These are phyloP conservation scores for Fraxinus latifolia DNA, from an alignment of 305 asterid genomes.

Conservation along the genomic window DNA sequence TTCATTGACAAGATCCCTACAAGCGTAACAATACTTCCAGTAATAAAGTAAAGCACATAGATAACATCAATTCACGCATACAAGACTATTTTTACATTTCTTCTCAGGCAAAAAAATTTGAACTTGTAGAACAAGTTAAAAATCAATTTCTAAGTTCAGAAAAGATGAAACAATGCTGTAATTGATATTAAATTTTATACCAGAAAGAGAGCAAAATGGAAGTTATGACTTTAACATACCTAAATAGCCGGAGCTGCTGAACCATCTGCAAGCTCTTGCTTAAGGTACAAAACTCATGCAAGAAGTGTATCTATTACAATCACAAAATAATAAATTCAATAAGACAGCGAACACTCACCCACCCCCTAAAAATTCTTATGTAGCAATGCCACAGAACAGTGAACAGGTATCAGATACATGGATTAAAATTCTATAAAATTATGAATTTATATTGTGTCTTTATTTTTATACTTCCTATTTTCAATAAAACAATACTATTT, in stretches of 20 bases:
- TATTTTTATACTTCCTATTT: neutral
- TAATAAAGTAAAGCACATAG: neutral
- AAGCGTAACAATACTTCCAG: slow-evolving; percentile 24
- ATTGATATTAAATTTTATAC: neutral
- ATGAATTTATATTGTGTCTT: neutral
- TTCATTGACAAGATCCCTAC: slow-evolving; percentile 89
- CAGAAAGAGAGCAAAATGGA: neutral
- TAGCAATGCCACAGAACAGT: neutral
- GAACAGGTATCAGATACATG: neutral
- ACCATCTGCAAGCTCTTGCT: slow-evolving; percentile 95
- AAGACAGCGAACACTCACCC: neutral
- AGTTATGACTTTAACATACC: slow-evolving; percentile 40
- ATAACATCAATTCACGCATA: neutral
- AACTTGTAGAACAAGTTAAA: neutral
- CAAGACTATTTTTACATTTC: neutral
- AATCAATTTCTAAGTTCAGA: slow-evolving; percentile 7
- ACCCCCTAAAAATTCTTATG: neutral
- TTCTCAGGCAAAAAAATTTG: neutral
- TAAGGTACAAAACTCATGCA: slow-evolving; percentile 87
- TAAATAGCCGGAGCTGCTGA: slow-evolving; percentile 80
- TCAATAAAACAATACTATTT: neutral
- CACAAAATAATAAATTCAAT: neutral
- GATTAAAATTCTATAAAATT: neutral
- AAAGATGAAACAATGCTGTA: neutral
- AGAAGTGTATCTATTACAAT: slow-evolving; percentile 60